Base-by-base conservation (phyloP, 139 green algal species). In the Chlamydomonas sp. region DNA sequence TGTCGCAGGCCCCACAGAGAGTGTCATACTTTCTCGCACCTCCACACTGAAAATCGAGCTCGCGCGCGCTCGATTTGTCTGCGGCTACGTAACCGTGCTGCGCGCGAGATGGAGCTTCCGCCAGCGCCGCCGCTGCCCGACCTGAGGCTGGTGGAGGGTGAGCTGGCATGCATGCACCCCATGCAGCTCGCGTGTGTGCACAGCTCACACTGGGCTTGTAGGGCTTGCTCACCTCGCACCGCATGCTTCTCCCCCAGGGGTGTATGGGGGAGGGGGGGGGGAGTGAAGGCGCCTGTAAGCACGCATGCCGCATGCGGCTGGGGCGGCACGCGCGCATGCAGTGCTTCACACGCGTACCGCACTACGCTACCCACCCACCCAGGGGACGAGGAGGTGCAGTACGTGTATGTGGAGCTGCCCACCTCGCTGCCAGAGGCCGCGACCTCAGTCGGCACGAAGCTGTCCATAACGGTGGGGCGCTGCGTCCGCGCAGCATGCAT, bases 331-430 rank as follows among this genome's bases (percentile, higher is more conserved):
- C 58, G 22, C 5, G 31, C 58, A 65, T 31, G 31, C 58, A 65
- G 10, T 29, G 4, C 29, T 26, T 35, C 49, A 60, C 8, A 60
- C 49, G 31, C 49, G 31, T 26, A 60, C 49, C 49, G 31, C 49
- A 13, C 8, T 35, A 6, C 4, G n/a, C 29, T 26, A 13, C 8
- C 29, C 49, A 60, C 58, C 36, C 58, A 65, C 37, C 4, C 43
- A 70, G 64, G 64, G 2, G 64, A 70, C 20, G 64, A 70, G 37
- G 64, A 70, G 64, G 64, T 70, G n/a, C 64, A 70, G 38, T 70
- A 70, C 22, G 37, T 70, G 37, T 60, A 60, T 26, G 28, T 70
- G n/a, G 64, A 70, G 38, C 37, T 70, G 39, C 64, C 64, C 13
- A 60, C 13, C 3, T 35, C 2, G 4, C 10, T 70, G 10, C 64